Percentiles rank a stretch among this genome's conserved stretches.
Conservation (phyloP, 140 eudicot genomes). For the Erigeron philadelphicus region DNA sequence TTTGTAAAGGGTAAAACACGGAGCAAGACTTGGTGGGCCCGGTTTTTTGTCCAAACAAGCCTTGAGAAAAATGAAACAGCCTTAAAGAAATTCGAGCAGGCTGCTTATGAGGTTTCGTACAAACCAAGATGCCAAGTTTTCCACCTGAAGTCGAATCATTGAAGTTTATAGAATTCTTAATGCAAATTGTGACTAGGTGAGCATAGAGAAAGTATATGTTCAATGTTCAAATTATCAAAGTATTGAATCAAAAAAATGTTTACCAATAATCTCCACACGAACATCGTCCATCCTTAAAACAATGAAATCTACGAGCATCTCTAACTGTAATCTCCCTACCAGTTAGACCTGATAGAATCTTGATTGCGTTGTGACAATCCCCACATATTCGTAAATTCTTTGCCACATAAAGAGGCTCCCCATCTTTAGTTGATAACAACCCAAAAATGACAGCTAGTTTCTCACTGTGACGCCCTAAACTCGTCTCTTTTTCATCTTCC, state of each 20-base stretch:
- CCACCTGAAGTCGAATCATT: slow-evolving; percentile 38
- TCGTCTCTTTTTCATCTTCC: slow-evolving; percentile 41
- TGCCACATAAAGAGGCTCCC: slow-evolving; percentile 50
- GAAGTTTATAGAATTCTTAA: neutral
- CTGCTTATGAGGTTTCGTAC: slow-evolving; percentile 35
- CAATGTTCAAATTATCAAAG: neutral
- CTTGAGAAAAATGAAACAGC: slow-evolving; percentile 54
- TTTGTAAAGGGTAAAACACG: slow-evolving; percentile 47
- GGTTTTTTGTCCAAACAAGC: slow-evolving; percentile 47
- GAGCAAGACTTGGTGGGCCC: slow-evolving; percentile 57
- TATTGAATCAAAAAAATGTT: slow-evolving; percentile 6
- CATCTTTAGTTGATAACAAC: slow-evolving; percentile 45
- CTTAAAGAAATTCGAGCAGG: slow-evolving; percentile 47
- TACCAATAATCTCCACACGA: slow-evolving; percentile 81
- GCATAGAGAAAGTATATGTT: neutral
- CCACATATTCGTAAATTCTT: slow-evolving; percentile 78
- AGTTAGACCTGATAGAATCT: slow-evolving; percentile 52
- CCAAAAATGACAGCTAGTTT: slow-evolving; percentile 78
- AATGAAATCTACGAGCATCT: slow-evolving; percentile 72
- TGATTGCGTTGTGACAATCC: slow-evolving; percentile 74
- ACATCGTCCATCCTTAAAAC: slow-evolving; percentile 63
- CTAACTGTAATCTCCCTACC: slow-evolving; percentile 71
- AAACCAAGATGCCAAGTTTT: slow-evolving; percentile 51
- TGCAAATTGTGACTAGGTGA: neutral
- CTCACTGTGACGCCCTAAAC: slow-evolving; percentile 62